Percentiles rank a stretch among this genome's conserved stretches.
These are phyloP conservation scores for Hapsidospora chrysogenum DNA, from an alignment of 495 filamentous ascomycete genomes.

Conservation along the genomic window DNA sequence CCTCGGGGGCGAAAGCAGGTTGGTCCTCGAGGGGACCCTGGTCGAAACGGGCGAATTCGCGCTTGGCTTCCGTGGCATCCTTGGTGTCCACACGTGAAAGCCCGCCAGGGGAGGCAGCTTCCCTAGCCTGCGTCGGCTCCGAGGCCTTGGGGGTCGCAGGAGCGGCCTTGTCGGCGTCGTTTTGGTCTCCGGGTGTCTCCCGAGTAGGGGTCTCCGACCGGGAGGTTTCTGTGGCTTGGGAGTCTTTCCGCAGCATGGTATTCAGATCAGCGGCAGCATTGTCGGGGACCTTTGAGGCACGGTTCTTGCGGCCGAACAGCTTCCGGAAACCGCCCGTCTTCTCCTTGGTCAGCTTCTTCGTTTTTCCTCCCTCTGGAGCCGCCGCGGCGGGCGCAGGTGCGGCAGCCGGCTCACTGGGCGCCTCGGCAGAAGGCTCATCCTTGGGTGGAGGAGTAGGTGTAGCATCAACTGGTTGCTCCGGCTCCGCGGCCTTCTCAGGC, in stretches of 20 bases:
- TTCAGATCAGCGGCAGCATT: constrained; percentile 25
- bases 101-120: constrained; percentile 19
- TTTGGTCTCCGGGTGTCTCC: neutral
- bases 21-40: constrained; percentile 80
- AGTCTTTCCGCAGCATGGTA: constrained; percentile 11
- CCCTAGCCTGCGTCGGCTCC: constrained; percentile 29
- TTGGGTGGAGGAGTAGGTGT: constrained; percentile 1
- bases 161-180: neutral
- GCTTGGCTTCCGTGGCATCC: constrained; percentile 47
- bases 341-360: constrained; percentile 15
- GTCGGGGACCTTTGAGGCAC: constrained; percentile 30
- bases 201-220: too few relatives aligned
- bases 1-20: constrained; percentile 67
- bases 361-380: too few relatives aligned
- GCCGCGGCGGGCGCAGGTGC: too few relatives aligned
- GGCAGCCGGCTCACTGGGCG: neutral
- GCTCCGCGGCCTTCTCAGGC: neutral
- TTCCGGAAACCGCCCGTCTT: constrained; percentile 41
- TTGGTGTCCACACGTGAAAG: constrained; percentile 45
- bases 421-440: constrained; percentile 2
- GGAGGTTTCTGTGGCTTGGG: constrained; percentile 13
- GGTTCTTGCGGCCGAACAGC: constrained; percentile 44
- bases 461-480: neutral
- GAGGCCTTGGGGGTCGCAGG: constrained; percentile 9
- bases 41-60: constrained; percentile 70